Base-by-base conservation (phyloP, 2,329 filamentous ascomycete genomes). In the Cordyceps farinosa region DNA sequence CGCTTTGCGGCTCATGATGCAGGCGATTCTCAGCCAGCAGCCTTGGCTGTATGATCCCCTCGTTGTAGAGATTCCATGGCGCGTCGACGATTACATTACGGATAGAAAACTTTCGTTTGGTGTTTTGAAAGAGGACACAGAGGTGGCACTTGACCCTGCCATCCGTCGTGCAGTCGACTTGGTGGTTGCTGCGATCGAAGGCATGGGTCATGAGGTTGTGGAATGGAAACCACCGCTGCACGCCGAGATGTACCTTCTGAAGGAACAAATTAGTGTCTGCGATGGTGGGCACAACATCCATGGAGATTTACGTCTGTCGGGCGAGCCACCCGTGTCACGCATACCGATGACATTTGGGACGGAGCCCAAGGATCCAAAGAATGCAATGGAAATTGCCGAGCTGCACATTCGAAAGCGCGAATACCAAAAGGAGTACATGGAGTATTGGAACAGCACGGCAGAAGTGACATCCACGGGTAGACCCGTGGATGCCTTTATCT, bases 401-500 rank as follows among this genome's bases (percentile, higher is more conserved):
- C 32, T 52, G 32, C 36, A 61, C 27, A 42, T 61, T 29, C 50
- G 51, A n/a, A 52, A 53, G 27, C 58, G 58, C 32, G 48, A 52
- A 29, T 53, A 53, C n/a, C 51, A 55, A 30, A 62, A 62, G 17
- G 48, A 62, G 29, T 57, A 62, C 52, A 51, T 57, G 52, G 42
- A 62, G 3, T 62, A 57, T 44, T 57, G 61, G 52, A 62, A 57
- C 9, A 57, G 61, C 42, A 57, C 52, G 22, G 44, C 52, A 10
- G 6, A 50, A 27, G 44, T 52, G 34, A 62, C 44, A 9, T 42
- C 36, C 3, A 48, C 47, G 6, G 32, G 55, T 4, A 22, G 55
- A 44, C 52, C 61, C 2, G 52, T 73, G 5, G 72, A 74, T 44
- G 77, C 71, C 6, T 57, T 80, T 29, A 74, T 80, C 58, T 72